phyloP scores from a whole-genome alignment of 106 monocot species.

The Narthecium ossifragum region DNA sequence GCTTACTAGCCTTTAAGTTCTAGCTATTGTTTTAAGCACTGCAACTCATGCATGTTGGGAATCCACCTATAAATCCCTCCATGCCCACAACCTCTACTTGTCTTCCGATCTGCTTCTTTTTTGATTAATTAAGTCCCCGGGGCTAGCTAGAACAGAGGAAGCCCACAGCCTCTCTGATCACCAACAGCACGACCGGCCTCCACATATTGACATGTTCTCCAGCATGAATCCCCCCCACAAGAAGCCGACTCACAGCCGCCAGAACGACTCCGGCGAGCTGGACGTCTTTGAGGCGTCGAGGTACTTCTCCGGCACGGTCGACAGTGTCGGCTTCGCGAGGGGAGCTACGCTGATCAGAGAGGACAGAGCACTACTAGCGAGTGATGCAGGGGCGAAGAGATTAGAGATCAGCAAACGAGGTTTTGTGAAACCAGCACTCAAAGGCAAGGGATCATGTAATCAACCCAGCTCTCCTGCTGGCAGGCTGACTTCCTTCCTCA shows the following conservation, averaged over 20 bases:
- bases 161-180: too few relatives aligned
- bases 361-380: too few relatives aligned
- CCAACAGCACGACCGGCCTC: not conserved
- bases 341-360: too few relatives aligned
- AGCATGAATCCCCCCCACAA: not conserved
- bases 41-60: not conserved
- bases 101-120: too few relatives aligned
- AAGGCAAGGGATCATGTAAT: conserved; percentile 10
- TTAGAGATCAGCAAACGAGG: not conserved
- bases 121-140: too few relatives aligned
- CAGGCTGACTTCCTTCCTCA: conserved; percentile 22
- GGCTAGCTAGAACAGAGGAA: too few relatives aligned
- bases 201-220: not conserved
- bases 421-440: not conserved
- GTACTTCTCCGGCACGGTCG: not conserved
- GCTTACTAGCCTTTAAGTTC: too few relatives aligned
- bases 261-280: conserved; percentile 19
- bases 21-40: too few relatives aligned
- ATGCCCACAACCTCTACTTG: not conserved
- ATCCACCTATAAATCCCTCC: not conserved
- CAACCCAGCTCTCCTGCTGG: conserved; percentile 27
- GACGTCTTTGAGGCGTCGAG: not conserved
- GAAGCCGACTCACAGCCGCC: conserved; percentile 11
- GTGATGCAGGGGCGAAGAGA: not conserved
- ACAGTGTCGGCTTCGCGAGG: not conserved